These are phyloP conservation scores for Aspergillus quadricinctus DNA, from an alignment of 2,329 filamentous ascomycete genomes.

Conservation along the genomic window DNA sequence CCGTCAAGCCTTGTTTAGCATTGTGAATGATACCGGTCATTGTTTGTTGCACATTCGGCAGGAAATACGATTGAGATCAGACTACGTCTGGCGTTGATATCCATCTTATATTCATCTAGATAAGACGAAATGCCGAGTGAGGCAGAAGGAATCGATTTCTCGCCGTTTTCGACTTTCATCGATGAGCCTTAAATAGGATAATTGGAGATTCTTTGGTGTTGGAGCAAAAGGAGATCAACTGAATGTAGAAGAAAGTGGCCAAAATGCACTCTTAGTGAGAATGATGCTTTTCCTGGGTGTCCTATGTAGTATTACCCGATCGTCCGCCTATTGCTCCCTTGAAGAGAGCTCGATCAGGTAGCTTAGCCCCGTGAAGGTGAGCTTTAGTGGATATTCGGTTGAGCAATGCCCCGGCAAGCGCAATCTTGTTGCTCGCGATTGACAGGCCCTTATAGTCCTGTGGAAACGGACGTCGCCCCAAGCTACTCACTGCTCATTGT, in stretches of 20 bases:
- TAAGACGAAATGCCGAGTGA: background rate
- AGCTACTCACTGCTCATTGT: background rate
- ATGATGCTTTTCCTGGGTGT: background rate
- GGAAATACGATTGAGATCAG: background rate
- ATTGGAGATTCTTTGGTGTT: background rate
- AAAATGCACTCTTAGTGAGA: background rate
- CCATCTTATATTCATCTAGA: background rate
- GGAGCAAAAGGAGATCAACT: background rate
- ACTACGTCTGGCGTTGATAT: background rate
- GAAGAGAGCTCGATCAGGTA: background rate
- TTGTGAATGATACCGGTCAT: background rate
- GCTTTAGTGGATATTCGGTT: background rate
- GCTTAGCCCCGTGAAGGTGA: background rate
- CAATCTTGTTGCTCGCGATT: background rate
- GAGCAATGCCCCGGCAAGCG: background rate
- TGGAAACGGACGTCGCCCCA: background rate
- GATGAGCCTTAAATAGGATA: background rate
- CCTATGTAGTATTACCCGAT: background rate
- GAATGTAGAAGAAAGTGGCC: background rate
- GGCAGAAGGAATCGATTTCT: background rate
- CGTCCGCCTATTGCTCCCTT: background rate
- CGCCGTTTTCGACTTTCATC: background rate
- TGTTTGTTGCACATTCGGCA: background rate
- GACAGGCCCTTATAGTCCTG: background rate
- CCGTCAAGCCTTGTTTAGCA: constrained; percentile 36